Evolutionary conservation across 495 filamentous ascomycete genomes (phyloP).

Genomic region (Tuber brumale): DNA sequence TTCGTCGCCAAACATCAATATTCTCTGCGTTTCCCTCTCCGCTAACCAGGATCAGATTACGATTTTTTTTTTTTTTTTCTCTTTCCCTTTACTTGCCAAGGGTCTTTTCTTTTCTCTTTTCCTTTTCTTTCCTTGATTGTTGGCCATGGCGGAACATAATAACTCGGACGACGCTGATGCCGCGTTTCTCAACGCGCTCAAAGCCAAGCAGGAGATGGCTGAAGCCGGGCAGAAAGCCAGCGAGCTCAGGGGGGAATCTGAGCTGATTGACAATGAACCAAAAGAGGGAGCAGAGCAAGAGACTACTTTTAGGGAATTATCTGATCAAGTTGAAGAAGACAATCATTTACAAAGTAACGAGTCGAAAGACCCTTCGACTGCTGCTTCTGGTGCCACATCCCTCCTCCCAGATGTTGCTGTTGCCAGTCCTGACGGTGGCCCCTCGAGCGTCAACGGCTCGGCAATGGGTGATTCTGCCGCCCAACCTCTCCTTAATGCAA

Average conservation of each 20-base stretch:
- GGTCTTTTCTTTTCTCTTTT: conserved; percentile 15
- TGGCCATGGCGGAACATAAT: conserved; percentile 29
- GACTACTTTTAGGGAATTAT: conserved; percentile 28
- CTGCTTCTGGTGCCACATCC: conserved; percentile 28
- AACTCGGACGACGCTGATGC: conserved; percentile 35
- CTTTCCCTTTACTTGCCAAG: neutral
- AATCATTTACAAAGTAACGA: conserved; percentile 37
- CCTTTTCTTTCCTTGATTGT: conserved; percentile 19
- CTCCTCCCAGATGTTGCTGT: conserved; percentile 32
- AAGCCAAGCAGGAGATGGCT: conserved; percentile 32
- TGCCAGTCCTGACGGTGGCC: conserved; percentile 33
- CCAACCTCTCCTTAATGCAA: conserved; percentile 31
- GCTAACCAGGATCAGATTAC: neutral
- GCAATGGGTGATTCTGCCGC: conserved; percentile 26
- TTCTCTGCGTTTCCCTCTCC: neutral
- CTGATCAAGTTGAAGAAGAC: conserved; percentile 34
- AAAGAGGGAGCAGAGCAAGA: conserved; percentile 17
- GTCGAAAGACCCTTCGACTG: conserved; percentile 32
- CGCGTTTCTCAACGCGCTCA: conserved; percentile 37
- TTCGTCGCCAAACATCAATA: neutral
- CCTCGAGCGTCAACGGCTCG: conserved; percentile 32
- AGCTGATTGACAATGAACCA: conserved; percentile 11
- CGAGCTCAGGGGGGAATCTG: conserved; percentile 10
- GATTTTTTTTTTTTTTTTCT: conserved; percentile 3
- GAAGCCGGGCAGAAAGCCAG: conserved; percentile 21